Evolutionary conservation across 257 asterid genomes (phyloP), one percentile per base, ranked within the genome.

Genomic region (Nicotiana paniculata): DNA sequence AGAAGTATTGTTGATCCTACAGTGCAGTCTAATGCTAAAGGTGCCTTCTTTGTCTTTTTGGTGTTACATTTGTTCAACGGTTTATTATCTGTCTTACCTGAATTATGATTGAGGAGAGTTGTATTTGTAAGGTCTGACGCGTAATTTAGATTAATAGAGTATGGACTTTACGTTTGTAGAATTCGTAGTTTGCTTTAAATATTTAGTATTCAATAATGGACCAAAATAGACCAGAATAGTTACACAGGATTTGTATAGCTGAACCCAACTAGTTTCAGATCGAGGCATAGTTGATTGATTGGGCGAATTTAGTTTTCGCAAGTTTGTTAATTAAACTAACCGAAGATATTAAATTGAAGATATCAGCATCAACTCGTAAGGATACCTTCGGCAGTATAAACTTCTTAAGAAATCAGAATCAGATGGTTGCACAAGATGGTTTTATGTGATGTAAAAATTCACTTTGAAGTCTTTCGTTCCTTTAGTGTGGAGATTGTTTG

Each of bases 1-100:
- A 87, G 88, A 82, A 89, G 90, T 82, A 91, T 89, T 55, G 92
- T 89, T 82, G 97, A 96, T 89, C 97, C 97, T 89, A 88, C 94
- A 9, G 72, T 87, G 85, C 81, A 85, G 65, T 86, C 80, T 51
- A 89, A 84, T 80, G 82, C 88, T 78, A 89, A 83, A 91, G 97
- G 99, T 96, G 84, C 69, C 61, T 30, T 58, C 16, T 21, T 18
- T 53, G 64, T 30, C 67, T 72, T 57, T 30, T 51, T 72, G 1
- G 79, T 83, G 82, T 75, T 77, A 28, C 37, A 57, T 62, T 70
- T 82, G 79, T 69, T 75, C 55, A 81, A 55, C 43, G 82, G 48
- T 76, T 9, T 39, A 62, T 30, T 62, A n/a, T 6, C 30, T 9
- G 64, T 54, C 12, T 2, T 24, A 51, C 37, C n/a, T n/a, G 55